phyloP scores from a whole-genome alignment of 2,329 filamentous ascomycete genomes.

The Xylariaceae sp. region DNA sequence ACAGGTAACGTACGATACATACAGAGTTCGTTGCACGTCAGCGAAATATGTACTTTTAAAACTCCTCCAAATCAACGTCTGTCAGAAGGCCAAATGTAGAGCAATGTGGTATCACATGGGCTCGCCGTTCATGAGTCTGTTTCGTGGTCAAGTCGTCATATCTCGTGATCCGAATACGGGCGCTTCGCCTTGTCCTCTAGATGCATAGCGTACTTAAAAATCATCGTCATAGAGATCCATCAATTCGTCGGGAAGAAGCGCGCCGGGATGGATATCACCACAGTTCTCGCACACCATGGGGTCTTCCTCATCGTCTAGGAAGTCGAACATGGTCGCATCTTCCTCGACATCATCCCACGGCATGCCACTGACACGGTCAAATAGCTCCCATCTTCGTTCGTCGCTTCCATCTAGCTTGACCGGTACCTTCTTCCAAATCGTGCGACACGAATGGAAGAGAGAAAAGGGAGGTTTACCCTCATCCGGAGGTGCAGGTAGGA shows the following conservation, averaged over 20 bases:
- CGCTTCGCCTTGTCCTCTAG: neutral
- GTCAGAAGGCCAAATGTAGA: conserved; percentile 19
- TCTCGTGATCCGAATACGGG: neutral
- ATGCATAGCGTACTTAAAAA: neutral
- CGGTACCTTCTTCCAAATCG: conserved; percentile 61
- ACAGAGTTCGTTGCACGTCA: neutral
- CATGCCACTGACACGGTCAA: conserved; percentile 46
- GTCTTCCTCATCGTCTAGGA: conserved; percentile 35
- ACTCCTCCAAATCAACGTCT: neutral
- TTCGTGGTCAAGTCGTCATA: conserved; percentile 10
- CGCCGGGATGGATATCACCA: conserved; percentile 40
- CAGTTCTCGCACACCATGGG: conserved; percentile 41
- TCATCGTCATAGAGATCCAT: conserved; percentile 40
- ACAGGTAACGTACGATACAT: neutral
- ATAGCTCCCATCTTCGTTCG: conserved; percentile 57
- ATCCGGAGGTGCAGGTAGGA: conserved; percentile 51
- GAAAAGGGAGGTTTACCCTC: conserved; percentile 51
- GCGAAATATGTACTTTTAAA: conserved; percentile 4
- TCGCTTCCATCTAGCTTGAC: conserved; percentile 46
- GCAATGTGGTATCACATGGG: conserved; percentile 36
- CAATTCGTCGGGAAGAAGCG: conserved; percentile 38
- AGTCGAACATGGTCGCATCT: conserved; percentile 40
- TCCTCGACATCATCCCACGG: conserved; percentile 42
- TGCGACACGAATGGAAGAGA: conserved; percentile 48
- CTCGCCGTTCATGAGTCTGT: conserved; percentile 4